These are phyloP conservation scores for Cinnamomum chago DNA, from an alignment of 164 flowering plant species.

Conservation along the genomic window DNA sequence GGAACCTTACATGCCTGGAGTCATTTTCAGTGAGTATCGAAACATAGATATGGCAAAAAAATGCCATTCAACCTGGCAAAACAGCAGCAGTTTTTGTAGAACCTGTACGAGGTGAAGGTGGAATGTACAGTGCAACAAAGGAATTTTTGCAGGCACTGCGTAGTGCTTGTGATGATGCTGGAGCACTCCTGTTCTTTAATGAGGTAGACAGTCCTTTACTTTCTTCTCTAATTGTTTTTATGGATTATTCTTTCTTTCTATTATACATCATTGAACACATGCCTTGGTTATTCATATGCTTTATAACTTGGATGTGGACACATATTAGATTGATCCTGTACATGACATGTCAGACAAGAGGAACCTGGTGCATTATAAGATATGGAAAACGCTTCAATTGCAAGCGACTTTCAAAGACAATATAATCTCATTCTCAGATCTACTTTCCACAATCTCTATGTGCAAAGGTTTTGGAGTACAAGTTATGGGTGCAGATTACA, in stretches of 20 bases:
- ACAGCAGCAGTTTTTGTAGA: constrained; percentile 93
- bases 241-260: not conserved
- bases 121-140: constrained; percentile 72
- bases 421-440: too few species aligned
- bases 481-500: too few species aligned
- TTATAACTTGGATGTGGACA: not conserved
- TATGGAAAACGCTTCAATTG: too few species aligned
- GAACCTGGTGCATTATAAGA: too few species aligned
- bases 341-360: too few species aligned
- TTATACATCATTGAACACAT: not conserved
- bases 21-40: constrained; percentile 81
- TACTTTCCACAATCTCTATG: too few species aligned
- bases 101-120: constrained; percentile 98
- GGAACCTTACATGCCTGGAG: constrained; percentile 97
- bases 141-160: constrained; percentile 71
- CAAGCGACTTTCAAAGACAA: too few species aligned
- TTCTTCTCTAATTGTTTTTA: not conserved
- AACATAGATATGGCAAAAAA: constrained; percentile 48
- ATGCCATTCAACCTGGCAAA: constrained; percentile 50
- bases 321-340: not conserved
- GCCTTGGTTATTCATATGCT: not conserved
- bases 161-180: constrained; percentile 72
- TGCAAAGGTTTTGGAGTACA: too few species aligned
- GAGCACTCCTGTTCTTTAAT: constrained; percentile 80
- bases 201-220: constrained; percentile 47